A percentile compares a stretch with the other conserved stretches of the same genome.
Evolutionary conservation across 148 eudicot species (phyloP).

Genomic region (Arbutus unedo): DNA sequence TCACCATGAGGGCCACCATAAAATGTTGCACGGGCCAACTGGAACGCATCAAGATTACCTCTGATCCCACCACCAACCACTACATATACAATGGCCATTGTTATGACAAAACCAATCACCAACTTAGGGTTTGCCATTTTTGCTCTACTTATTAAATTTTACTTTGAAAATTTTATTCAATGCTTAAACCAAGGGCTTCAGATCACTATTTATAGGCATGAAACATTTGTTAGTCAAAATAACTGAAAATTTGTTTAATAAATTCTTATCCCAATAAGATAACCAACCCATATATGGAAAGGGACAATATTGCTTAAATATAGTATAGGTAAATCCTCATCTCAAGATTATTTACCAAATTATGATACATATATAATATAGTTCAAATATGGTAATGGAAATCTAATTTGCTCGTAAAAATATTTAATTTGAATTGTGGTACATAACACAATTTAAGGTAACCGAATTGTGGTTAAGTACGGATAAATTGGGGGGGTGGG

Average conservation of each 20-base stretch:
- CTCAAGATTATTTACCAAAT: background rate
- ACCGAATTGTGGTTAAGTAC: no score
- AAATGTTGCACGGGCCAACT: background rate
- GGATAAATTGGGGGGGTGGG: no score
- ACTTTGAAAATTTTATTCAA: background rate
- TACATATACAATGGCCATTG: background rate
- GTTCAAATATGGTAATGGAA: background rate
- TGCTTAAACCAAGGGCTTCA: background rate
- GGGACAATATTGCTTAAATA: background rate
- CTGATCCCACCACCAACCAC: background rate
- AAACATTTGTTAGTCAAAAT: background rate
- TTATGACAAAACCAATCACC: background rate
- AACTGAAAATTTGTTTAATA: background rate
- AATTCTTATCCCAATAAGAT: background rate
- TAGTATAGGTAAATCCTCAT: background rate
- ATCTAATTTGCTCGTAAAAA: no score
- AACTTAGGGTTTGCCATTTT: background rate
- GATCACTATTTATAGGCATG: background rate
- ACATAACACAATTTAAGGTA: no score
- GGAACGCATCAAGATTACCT: no score
- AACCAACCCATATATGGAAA: background rate
- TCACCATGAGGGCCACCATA: background rate
- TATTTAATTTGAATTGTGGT: no score
- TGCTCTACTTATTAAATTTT: background rate
- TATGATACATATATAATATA: background rate